These are phyloP conservation scores for Pseudogymnoascus sp. DNA, from an alignment of 2,329 filamentous ascomycete genomes.

Conservation along the genomic window DNA sequence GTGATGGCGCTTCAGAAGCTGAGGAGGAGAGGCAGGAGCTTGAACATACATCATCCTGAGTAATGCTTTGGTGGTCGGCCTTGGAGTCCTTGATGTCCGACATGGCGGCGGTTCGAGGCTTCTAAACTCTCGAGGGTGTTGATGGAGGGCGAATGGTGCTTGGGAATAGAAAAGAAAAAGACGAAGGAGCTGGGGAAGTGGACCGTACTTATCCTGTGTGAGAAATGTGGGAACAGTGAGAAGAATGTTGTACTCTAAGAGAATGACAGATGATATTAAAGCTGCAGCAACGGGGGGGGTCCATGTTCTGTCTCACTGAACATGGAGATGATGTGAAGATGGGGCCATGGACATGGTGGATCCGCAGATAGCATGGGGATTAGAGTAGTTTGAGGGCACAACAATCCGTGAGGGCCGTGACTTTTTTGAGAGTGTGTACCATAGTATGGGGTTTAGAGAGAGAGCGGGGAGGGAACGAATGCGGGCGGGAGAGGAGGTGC, in stretches of 20 bases:
- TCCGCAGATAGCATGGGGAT: slow-evolving; percentile 1
- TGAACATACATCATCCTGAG: not conserved
- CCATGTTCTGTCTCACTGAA: not conserved
- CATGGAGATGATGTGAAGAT: not conserved
- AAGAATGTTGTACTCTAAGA: slow-evolving; percentile 5
- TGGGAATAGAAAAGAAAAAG: not conserved
- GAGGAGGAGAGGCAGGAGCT: not conserved
- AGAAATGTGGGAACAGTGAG: not conserved
- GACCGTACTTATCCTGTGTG: not conserved
- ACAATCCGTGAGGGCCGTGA: not conserved
- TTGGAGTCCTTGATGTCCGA: not conserved
- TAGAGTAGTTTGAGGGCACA: not conserved
- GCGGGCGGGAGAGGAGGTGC: not conserved
- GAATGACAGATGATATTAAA: slow-evolving; percentile 2
- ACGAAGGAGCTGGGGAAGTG: not conserved
- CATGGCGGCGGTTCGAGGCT: not conserved
- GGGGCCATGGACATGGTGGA: not conserved
- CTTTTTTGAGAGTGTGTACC: not conserved
- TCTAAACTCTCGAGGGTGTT: slow-evolving; percentile 1
- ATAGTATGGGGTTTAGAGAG: not conserved
- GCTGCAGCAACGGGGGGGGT: not conserved
- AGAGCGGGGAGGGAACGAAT: not conserved
- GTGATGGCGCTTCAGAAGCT: not conserved
- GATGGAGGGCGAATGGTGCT: not conserved
- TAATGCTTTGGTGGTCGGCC: not conserved